Percentiles rank a stretch among this genome's conserved stretches.
Conservation (phyloP, 1,284 basidiomycete genomes). For the Boletus sp. region DNA sequence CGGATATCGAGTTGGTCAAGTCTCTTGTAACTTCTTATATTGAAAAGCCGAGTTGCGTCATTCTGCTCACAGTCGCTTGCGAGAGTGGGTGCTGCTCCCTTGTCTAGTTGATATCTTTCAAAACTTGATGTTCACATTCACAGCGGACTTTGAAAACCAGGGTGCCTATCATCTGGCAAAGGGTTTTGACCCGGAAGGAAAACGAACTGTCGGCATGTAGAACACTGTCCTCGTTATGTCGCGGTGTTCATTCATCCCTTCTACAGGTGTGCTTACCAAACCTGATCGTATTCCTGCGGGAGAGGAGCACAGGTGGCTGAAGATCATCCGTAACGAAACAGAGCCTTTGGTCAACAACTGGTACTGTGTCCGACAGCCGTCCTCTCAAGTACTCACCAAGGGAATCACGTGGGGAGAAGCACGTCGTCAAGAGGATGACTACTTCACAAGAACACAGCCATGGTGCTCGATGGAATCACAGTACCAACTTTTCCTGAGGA, state of each 20-base stretch:
- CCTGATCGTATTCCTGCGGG: conserved; percentile 9
- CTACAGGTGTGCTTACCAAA: conserved; percentile 10
- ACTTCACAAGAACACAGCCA: background rate
- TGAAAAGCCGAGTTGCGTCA: conserved; percentile 60
- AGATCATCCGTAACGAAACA: conserved; percentile 10
- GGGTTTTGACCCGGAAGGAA: conserved; percentile 2
- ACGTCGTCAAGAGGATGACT: conserved; percentile 2
- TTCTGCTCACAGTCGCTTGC: conserved; percentile 68
- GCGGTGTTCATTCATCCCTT: background rate
- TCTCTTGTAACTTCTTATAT: conserved; percentile 64
- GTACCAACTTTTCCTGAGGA: conserved; percentile 5
- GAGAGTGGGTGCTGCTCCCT: conserved; percentile 50
- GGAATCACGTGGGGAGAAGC: conserved; percentile 10
- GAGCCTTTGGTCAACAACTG: conserved; percentile 10
- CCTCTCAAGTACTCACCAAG: background rate
- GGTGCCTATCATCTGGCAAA: conserved; percentile 10
- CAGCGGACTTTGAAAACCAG: conserved; percentile 14
- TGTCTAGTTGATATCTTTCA: too few species aligned
- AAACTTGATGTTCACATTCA: background rate
- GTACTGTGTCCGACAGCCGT: conserved; percentile 12
- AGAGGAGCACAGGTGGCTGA: conserved; percentile 7
- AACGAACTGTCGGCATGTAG: conserved; percentile 10
- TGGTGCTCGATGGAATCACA: conserved; percentile 8
- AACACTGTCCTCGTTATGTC: background rate
- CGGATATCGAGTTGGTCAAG: conserved; percentile 42